Evolutionary conservation across 1,284 basidiomycete genomes (phyloP), one percentile per base, ranked within the genome.

Genomic region (Sanghuangporus baumii): DNA sequence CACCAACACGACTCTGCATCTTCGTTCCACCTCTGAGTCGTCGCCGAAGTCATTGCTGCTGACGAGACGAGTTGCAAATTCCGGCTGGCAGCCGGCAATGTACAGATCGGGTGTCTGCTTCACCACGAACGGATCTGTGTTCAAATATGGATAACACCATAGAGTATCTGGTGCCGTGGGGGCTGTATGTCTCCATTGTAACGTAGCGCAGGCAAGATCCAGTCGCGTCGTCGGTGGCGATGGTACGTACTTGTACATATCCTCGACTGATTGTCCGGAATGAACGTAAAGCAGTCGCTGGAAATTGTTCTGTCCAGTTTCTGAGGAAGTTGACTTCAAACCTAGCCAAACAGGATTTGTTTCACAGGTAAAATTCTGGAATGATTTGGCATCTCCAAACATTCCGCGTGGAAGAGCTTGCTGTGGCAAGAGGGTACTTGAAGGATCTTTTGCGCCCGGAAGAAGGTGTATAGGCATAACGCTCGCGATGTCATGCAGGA

Each of bases 151-250:
- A 73, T 98, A 96, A 71, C 96, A 98, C 94, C 95, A 98, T 1
- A 99, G 81, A 1, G 97, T 99, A 74, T 99, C 97, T 12, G 97
- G 97, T 12, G 96, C 95, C 1, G 96, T 99, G 0, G 97, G 97
- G 9, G 97, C 96, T 69, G 98, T 85, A 75, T 99, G 97, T 65
- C 94, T 82, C 97, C 96, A 99, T 70, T 84, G 85, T 11, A 99
- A 79, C 14, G 94, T 96, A 55, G 88, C 81, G 66, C 86, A 81
- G 2, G 93, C 86, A 69, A 98, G 83, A 3, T 81, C 81, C 43
- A 98, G 74, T 23, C 89, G 80, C 31, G 88, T 86, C 60, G 83
- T 68, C 7, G 85, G 84, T 14, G 85, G 85, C 14, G 84, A 81
- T 14, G 83, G 81, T 43, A 96, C 78, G 75, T 99, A 99, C 74